phyloP scores from a whole-genome alignment of 2,329 filamentous ascomycete species.

The Aquanectria penicillioides region DNA sequence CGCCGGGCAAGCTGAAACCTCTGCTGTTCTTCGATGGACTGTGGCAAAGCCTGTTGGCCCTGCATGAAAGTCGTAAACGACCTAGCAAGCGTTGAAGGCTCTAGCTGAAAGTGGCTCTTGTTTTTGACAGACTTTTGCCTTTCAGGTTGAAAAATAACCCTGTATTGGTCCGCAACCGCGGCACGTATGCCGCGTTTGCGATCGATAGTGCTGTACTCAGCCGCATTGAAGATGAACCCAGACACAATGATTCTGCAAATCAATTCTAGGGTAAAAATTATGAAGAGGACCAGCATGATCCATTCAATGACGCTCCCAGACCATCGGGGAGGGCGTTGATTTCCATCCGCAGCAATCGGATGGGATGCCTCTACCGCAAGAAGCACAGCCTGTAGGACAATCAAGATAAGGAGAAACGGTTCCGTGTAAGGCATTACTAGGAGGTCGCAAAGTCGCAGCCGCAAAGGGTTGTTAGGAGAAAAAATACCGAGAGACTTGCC shows the following conservation, averaged over 20 bases:
- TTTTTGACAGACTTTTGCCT: constrained; percentile 74
- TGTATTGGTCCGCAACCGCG: constrained; percentile 80
- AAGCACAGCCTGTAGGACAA: constrained; percentile 88
- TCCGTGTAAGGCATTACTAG: constrained; percentile 89
- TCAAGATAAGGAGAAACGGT: constrained; percentile 85
- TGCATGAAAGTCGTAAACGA: constrained; percentile 85
- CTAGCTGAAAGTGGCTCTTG: constrained; percentile 55
- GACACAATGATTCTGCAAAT: constrained; percentile 89
- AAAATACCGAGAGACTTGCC: constrained; percentile 90
- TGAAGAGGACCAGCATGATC: constrained; percentile 83
- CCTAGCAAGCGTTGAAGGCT: constrained; percentile 75
- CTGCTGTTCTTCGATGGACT: constrained; percentile 79
- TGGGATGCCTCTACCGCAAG: constrained; percentile 83
- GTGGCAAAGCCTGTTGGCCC: constrained; percentile 63
- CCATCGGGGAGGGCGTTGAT: constrained; percentile 72
- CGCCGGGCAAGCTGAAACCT: constrained; percentile 87
- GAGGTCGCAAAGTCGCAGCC: constrained; percentile 81
- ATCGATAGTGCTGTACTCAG: constrained; percentile 92
- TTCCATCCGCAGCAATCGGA: constrained; percentile 72
- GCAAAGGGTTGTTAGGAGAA: constrained; percentile 77
- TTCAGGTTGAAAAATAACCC: constrained; percentile 83
- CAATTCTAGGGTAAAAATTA: constrained; percentile 89
- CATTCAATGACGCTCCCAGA: constrained; percentile 78
- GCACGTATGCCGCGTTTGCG: constrained; percentile 78
- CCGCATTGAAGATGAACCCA: constrained; percentile 88